Evolutionary conservation across 2,329 filamentous ascomycete species (phyloP).

Genomic region (Fusarium pseudograminearum): DNA sequence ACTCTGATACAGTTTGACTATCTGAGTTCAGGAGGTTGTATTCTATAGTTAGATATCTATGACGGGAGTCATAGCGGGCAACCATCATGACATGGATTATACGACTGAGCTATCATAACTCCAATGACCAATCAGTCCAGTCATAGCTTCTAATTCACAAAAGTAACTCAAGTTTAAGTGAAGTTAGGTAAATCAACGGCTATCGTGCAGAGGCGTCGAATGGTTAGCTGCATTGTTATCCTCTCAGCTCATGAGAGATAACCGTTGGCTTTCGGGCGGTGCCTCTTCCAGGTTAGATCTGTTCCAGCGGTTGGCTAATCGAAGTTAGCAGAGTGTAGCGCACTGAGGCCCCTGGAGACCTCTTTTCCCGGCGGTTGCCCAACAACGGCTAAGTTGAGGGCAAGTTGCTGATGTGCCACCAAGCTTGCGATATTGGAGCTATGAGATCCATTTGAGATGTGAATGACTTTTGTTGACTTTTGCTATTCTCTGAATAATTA

Average conservation of each 20-base stretch:
- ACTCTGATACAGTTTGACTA: not conserved
- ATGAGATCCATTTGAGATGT: slow-evolving; percentile 2
- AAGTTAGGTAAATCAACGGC: slow-evolving; percentile 9
- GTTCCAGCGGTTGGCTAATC: slow-evolving; percentile 38
- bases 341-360: slow-evolving; percentile 35
- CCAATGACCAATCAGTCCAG: not conserved
- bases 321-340: slow-evolving; percentile 18
- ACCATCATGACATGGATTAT: slow-evolving; percentile 17
- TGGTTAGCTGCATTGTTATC: slow-evolving; percentile 4
- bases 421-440: slow-evolving; percentile 16
- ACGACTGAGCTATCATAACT: not conserved
- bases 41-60: slow-evolving; percentile 14
- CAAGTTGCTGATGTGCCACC: slow-evolving; percentile 22
- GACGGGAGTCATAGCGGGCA: slow-evolving; percentile 33
- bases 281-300: slow-evolving; percentile 37
- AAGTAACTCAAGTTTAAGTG: not conserved
- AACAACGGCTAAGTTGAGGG: slow-evolving; percentile 33
- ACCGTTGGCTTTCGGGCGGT: slow-evolving; percentile 27
- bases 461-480: not conserved
- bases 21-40: not conserved
- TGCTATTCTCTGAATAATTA: not conserved
- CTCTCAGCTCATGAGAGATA: slow-evolving; percentile 4
- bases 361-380: slow-evolving; percentile 28
- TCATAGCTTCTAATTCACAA: not conserved
- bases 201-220: slow-evolving; percentile 16